Base-by-base conservation (phyloP, 2,329 filamentous ascomycete species). In the Camptophora hylomeconis region DNA sequence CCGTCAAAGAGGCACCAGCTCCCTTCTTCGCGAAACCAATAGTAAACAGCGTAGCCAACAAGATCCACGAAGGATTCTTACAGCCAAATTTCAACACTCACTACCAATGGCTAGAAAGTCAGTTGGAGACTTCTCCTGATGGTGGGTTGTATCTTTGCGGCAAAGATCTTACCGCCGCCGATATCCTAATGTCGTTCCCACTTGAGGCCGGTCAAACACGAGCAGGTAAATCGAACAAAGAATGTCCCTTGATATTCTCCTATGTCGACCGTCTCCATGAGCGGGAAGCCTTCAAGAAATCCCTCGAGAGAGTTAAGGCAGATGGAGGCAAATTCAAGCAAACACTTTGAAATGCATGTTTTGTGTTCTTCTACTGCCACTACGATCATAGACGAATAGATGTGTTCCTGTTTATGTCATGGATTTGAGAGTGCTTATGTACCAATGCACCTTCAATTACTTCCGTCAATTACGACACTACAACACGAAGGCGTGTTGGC, bases 1-100 rank as follows among this genome's bases (percentile, higher is more conserved):
- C 42, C 24, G 56, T 74, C 37, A 58, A 60, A 37, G 58, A 56
- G 13, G 57, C 67, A 0, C 62, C 69, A 0, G 63, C 75, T 0
- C 75, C 75, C 0, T 80, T 80, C 61, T 78, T 80, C 58, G 57
- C 80, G 46, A 73, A 68, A 39, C 74, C 74, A 2, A 61, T 81
- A 36, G 72, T 72, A 9, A 53, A 54, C 4, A 53, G 58, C 5
- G 63, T 80, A 12, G 67, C 67, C 5, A 49, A 51, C 19, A 52
- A 53, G 28, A 47, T 63, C 11, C 51, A 60, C 23, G 40, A 51
- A 4, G 42, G 44, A 4, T 63, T 55, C 37, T 38, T 63, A 10
- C 38, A 45, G 4, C 52, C 50, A 12, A 60, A 61, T 21, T 41
- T 61, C 10, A 45, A 52, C 7, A 47, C 48, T 5, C 53, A 63